These are phyloP conservation scores for Suhomyces faveliae DNA, from an alignment of 805 yeast species.

Conservation along the genomic window DNA sequence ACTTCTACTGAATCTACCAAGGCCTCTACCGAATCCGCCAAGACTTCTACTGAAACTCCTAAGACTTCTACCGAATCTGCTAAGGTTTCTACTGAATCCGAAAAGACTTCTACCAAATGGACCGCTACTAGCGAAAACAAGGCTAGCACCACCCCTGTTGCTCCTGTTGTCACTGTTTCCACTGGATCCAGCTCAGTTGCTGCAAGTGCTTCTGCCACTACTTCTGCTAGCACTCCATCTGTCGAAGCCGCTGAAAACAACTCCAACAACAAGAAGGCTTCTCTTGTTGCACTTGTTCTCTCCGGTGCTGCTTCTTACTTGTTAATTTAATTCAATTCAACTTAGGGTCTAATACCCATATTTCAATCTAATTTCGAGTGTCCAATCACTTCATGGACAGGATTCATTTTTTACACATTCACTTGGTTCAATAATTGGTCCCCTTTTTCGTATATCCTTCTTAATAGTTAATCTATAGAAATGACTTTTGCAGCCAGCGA, in stretches of 20 bases:
- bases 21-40: slow-evolving; percentile 6
- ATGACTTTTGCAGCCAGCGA: not conserved
- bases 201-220: not conserved
- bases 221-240: slow-evolving; percentile 9
- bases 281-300: not conserved
- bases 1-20: slow-evolving; percentile 2
- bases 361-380: not conserved
- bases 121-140: slow-evolving; percentile 4
- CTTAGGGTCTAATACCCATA: not conserved
- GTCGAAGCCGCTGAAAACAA: slow-evolving; percentile 8
- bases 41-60: not conserved
- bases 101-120: slow-evolving; percentile 4
- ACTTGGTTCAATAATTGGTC: not conserved
- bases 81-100: slow-evolving; percentile 2
- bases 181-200: too few species aligned
- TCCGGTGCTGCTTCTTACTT: not conserved
- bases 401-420: not conserved
- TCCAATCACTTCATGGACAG: not conserved
- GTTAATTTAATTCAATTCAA: not conserved
- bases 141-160: too few species aligned
- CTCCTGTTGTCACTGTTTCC: too few species aligned
- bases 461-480: not conserved
- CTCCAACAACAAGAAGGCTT: not conserved
- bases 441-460: not conserved
- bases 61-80: not conserved